phyloP scores from a whole-genome alignment of 371 early-diverging fungal genomes.

The Apophysomyces sp. region DNA sequence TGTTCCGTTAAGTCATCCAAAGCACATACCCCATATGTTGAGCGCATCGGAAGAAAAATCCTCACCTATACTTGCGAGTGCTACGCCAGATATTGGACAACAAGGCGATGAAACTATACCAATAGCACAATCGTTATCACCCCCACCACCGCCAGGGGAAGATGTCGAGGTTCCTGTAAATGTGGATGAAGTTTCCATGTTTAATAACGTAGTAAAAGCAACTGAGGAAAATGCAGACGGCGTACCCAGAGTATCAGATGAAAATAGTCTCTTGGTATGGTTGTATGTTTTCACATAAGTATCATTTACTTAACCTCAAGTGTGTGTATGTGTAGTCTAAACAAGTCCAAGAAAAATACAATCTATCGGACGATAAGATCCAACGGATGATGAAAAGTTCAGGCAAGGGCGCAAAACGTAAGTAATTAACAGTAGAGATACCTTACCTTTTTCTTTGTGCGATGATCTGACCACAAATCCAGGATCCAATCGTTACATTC shows the following conservation, averaged over 20 bases:
- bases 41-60: conserved; percentile 2
- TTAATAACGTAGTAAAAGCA: conserved; percentile 20
- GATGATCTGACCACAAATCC: not conserved
- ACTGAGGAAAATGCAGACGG: not conserved
- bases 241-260: not conserved
- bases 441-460: not conserved
- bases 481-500: conserved; percentile 12
- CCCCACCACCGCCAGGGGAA: conserved; percentile 13
- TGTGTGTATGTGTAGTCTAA: conserved; percentile 33
- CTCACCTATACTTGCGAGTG: not conserved
- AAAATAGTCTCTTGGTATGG: conserved; percentile 9
- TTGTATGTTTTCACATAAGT: not conserved
- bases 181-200: conserved; percentile 53
- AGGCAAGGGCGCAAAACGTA: conserved; percentile 35
- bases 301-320: conserved; percentile 1
- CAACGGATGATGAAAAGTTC: conserved; percentile 54
- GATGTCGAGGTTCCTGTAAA: conserved; percentile 34
- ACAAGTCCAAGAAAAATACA: conserved; percentile 61
- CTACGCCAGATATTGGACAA: not conserved
- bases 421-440: not conserved
- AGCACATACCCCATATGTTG: conserved; percentile 1
- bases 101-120: not conserved
- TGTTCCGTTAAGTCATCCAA: conserved; percentile 3
- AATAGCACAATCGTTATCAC: not conserved
- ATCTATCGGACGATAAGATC: conserved; percentile 59